Evolutionary conservation across 73 alveolate genomes (phyloP), one percentile per base, ranked within the genome.

Genomic region (Paramecium sexaurelia): DNA sequence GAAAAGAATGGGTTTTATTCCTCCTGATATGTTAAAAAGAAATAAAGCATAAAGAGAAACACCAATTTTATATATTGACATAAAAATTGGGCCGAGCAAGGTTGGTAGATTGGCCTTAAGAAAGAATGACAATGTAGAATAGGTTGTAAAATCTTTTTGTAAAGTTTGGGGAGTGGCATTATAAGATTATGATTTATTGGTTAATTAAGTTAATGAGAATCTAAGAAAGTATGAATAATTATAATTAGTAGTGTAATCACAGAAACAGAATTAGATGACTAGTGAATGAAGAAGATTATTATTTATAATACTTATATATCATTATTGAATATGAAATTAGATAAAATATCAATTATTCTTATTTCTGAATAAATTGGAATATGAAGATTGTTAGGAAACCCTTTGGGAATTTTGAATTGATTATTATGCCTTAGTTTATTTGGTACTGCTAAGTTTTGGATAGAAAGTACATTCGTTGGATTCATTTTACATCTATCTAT

Each of bases 321-420:
- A n/a, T n/a, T 43, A 94, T 97, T 97, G 57, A 96, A 93, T 75
- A 99, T 98, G 98, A 98, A 97, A 66, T n/a, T 55, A 51, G 10
- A 51, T 51, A 51, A 61, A 61, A 10, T 45, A 61, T 61, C 83
- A 61, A 26, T 61, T 61, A 11, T 61, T 61, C 47, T 61, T 61
- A 3, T 26, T 61, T 61, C 83, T 61, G 26, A 61, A 61, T 61
- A 61, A 32, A 29, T 26, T 61, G 39, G 83, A 61, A 61, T 61
- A 61, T 61, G 83, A 61, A 0, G 83, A 61, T 61, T 61, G 3
- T 32, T 61, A 61, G 11, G 83, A 61, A 26, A 61, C 83, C 26
- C 83, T 61, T 61, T 61, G 83, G 39, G 83, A 61, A 61, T 61
- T 26, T 61, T 61, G 45, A 29, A 61, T 26, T 22, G 83, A 61